These are phyloP conservation scores for Ceratocystiopsis sp. DNA, from an alignment of 2,329 filamentous ascomycete genomes.

Conservation along the genomic window DNA sequence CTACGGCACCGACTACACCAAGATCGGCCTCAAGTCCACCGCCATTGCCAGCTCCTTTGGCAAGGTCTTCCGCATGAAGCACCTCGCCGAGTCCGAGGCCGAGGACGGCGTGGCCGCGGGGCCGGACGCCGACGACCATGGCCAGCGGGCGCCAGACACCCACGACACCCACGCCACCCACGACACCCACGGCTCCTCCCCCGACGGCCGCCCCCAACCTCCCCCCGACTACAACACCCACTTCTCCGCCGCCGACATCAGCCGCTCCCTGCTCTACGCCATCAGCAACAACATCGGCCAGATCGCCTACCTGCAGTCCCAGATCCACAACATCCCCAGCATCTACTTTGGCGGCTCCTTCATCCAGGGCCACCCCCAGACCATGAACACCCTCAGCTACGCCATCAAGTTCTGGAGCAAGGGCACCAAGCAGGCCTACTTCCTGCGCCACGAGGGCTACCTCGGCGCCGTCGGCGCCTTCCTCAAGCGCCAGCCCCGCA, in stretches of 20 bases:
- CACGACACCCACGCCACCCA: neutral
- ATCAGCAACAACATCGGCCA: conserved; percentile 98
- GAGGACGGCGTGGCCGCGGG: conserved; percentile 60
- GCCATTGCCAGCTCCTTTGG: conserved; percentile 94
- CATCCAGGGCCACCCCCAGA: conserved; percentile 89
- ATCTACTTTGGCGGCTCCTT: conserved; percentile 98
- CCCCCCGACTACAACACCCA: conserved; percentile 17
- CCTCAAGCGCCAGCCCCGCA: conserved; percentile 71
- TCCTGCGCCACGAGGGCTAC: conserved; percentile 89
- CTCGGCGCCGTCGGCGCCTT: conserved; percentile 89
- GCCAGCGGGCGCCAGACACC: no score
- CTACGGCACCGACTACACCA: conserved; percentile 87
- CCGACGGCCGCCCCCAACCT: no score
- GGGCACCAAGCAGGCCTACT: conserved; percentile 87
- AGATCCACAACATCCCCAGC: conserved; percentile 76
- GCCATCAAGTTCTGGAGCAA: conserved; percentile 95
- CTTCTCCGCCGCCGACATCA: conserved; percentile 75
- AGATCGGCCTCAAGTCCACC: conserved; percentile 88
- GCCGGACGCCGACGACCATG: conserved; percentile 72
- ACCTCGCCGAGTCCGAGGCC: conserved; percentile 60
- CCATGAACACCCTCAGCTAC: conserved; percentile 93
- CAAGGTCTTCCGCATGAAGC: conserved; percentile 89
- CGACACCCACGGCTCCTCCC: neutral
- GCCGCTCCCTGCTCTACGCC: conserved; percentile 78
- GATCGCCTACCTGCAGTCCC: conserved; percentile 91